Evolutionary conservation across 2,329 filamentous ascomycete species (phyloP).

Genomic region (Fusarium graminum): DNA sequence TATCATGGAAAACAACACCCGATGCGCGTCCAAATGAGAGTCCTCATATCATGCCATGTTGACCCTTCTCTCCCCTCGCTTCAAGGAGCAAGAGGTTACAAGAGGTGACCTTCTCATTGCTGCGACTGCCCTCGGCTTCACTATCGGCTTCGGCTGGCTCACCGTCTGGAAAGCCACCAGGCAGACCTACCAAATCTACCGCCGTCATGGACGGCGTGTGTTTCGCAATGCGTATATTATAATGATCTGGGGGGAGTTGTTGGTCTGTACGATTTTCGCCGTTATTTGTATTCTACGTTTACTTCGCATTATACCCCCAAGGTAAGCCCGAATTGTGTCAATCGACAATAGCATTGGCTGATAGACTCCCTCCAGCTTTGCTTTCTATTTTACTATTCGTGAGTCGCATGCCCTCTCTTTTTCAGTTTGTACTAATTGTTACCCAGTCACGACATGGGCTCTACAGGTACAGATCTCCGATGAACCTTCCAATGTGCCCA

Average conservation of each 20-base stretch:
- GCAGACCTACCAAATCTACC: constrained; percentile 54
- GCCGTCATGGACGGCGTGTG: constrained; percentile 51
- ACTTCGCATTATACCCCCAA: constrained; percentile 43
- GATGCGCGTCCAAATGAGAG: constrained; percentile 17
- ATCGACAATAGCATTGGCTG: not conserved
- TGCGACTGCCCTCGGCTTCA: constrained; percentile 56
- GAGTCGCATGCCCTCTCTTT: not conserved
- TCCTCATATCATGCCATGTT: constrained; percentile 37
- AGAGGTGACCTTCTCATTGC: constrained; percentile 47
- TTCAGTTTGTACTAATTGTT: constrained; percentile 1
- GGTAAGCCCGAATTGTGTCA: constrained; percentile 25
- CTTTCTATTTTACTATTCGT: constrained; percentile 50
- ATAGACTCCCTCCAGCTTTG: constrained; percentile 39
- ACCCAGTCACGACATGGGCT: constrained; percentile 46
- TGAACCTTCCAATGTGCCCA: not conserved
- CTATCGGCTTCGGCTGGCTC: constrained; percentile 57
- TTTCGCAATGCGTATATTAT: constrained; percentile 58
- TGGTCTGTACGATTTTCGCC: constrained; percentile 58
- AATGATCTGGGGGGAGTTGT: constrained; percentile 63
- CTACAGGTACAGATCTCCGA: constrained; percentile 38
- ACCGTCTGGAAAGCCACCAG: constrained; percentile 55
- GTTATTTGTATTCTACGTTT: constrained; percentile 52
- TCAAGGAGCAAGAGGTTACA: constrained; percentile 39
- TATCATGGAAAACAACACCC: constrained; percentile 33
- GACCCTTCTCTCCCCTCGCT: constrained; percentile 46